These are phyloP conservation scores for Aspergillus sp. DNA, from an alignment of 2,329 filamentous ascomycete genomes.

Conservation along the genomic window DNA sequence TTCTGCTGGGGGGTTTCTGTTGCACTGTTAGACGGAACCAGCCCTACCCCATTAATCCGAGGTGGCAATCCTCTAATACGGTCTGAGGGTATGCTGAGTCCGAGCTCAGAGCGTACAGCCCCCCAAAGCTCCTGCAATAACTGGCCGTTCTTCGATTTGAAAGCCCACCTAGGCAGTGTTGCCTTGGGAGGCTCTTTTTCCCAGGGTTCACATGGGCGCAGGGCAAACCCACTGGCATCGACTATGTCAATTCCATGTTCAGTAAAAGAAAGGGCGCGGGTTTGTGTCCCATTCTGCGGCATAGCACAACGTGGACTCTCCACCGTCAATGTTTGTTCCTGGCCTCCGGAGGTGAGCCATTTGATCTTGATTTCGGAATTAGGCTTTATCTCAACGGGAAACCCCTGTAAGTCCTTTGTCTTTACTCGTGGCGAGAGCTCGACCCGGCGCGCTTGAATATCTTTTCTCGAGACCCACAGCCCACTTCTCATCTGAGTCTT, in stretches of 20 bases:
- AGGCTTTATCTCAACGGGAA: not conserved
- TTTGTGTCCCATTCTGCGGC: not conserved
- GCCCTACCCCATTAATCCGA: too few species aligned
- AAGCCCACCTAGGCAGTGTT: slow-evolving; percentile 1
- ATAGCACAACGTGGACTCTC: not conserved
- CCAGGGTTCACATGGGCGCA: not conserved
- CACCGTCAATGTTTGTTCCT: not conserved
- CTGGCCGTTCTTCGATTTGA: slow-evolving; percentile 4
- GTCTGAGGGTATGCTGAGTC: not conserved
- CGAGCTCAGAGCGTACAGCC: not conserved
- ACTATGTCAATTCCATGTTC: slow-evolving; percentile 6
- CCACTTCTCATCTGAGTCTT: not conserved
- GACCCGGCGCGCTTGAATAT: not conserved
- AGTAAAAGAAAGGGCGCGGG: slow-evolving; percentile 6
- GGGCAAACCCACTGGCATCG: not conserved
- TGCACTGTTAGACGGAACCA: too few species aligned
- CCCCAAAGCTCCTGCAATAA: slow-evolving; percentile 4
- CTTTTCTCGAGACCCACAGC: not conserved
- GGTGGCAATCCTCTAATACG: too few species aligned
- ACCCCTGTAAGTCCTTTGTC: not conserved
- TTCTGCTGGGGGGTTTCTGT: too few species aligned
- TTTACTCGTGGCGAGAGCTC: not conserved
- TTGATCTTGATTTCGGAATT: not conserved
- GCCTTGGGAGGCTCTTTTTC: not conserved
- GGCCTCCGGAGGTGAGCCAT: not conserved